Conservation (phyloP, 2,329 filamentous ascomycete species). For the Colletotrichum sp. region DNA sequence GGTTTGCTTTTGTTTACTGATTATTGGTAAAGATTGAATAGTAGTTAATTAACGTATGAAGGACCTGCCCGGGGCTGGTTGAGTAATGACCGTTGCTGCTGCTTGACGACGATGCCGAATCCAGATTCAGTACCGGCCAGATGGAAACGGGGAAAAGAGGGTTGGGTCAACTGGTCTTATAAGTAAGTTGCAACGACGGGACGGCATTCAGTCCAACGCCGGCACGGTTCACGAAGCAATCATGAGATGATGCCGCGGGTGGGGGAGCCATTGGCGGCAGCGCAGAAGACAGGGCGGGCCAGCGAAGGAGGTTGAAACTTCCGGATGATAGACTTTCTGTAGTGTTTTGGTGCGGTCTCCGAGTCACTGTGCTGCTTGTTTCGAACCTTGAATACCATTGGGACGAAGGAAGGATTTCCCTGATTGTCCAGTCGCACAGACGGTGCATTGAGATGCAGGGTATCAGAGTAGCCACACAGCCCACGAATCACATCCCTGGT, state of each 20-base stretch:
- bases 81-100: slow-evolving; percentile 16
- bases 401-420: slow-evolving; percentile 18
- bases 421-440: slow-evolving; percentile 12
- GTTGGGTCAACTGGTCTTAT: neutral
- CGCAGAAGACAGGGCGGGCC: neutral
- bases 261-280: neutral
- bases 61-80: neutral
- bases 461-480: neutral
- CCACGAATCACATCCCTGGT: neutral
- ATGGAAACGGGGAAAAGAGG: rapidly evolving
- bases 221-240: neutral
- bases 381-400: slow-evolving; percentile 12
- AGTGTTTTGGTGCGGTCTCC: slow-evolving; percentile 19
- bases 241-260: slow-evolving; percentile 2
- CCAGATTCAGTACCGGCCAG: slow-evolving; percentile 1
- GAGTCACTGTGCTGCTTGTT: slow-evolving; percentile 8
- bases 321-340: slow-evolving; percentile 16
- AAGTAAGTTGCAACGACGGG: slow-evolving; percentile 1
- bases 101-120: slow-evolving; percentile 13
- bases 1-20: neutral
- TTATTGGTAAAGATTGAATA: slow-evolving; percentile 3
- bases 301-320: neutral
- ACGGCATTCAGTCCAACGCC: neutral
- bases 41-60: neutral
- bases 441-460: slow-evolving; percentile 13